Evolutionary conservation across 2,329 filamentous ascomycete species (phyloP).

Genomic region (Scleromitrula shiraiana): DNA sequence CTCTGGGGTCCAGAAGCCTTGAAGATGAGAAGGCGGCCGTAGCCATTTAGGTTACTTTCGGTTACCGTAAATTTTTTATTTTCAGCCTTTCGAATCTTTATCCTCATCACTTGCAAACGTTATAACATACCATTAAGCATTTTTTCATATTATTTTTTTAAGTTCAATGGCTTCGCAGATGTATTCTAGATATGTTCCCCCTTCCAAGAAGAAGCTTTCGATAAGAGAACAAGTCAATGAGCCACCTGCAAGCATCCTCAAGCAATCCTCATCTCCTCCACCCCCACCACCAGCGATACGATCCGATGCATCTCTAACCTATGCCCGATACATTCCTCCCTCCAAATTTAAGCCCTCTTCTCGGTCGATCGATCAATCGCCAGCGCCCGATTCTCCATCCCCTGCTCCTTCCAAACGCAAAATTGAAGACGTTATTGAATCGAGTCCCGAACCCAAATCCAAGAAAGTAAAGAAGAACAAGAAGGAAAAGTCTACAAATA

Average conservation of each 20-base stretch:
- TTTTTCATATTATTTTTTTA: no score
- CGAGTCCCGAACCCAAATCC: neutral
- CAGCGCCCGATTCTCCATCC: neutral
- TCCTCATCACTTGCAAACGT: neutral
- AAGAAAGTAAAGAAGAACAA: conserved; percentile 11
- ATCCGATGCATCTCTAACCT: conserved; percentile 26
- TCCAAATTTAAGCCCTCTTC: conserved; percentile 12
- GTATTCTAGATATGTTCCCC: conserved; percentile 27
- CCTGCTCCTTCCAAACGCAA: conserved; percentile 7
- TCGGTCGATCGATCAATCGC: neutral
- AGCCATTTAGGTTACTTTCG: neutral
- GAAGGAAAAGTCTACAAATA: conserved; percentile 10
- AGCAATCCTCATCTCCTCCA: conserved; percentile 2
- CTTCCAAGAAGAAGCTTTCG: conserved; percentile 19
- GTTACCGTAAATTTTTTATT: conserved; percentile 12
- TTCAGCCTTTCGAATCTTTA: neutral
- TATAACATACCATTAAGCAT: no score
- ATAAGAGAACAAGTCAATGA: neutral
- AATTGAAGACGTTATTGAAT: neutral
- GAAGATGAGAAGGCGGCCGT: neutral
- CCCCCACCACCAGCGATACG: conserved; percentile 15
- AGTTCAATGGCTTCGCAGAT: conserved; percentile 22
- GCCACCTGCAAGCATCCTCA: neutral
- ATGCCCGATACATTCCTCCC: conserved; percentile 27
- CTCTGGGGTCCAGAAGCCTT: neutral